These are phyloP conservation scores for Diaporthe amygdali DNA, from an alignment of 2,329 filamentous ascomycete genomes.

Conservation along the genomic window DNA sequence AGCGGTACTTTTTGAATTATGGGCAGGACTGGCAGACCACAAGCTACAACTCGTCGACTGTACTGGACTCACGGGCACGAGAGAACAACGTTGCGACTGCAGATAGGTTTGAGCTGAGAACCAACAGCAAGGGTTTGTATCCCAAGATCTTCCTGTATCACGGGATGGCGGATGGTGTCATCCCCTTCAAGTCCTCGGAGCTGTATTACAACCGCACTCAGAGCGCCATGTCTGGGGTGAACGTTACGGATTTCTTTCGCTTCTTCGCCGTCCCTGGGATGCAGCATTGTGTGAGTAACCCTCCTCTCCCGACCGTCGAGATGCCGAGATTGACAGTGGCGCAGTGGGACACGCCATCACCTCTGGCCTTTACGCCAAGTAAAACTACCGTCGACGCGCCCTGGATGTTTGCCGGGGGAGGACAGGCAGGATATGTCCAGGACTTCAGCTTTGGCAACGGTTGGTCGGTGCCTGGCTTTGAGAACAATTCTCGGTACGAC, in stretches of 20 bases:
- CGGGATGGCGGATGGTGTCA: slow-evolving; percentile 46
- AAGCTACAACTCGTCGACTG: slow-evolving; percentile 33
- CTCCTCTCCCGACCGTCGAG: neutral
- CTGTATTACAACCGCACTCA: slow-evolving; percentile 39
- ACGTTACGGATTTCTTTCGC: slow-evolving; percentile 47
- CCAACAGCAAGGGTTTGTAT: slow-evolving; percentile 44
- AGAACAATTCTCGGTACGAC: slow-evolving; percentile 40
- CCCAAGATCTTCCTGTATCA: slow-evolving; percentile 52
- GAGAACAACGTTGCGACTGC: slow-evolving; percentile 37
- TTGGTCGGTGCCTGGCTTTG: slow-evolving; percentile 29
- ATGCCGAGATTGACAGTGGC: neutral
- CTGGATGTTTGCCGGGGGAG: slow-evolving; percentile 38
- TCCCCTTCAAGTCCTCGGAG: slow-evolving; percentile 42
- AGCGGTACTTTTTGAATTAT: slow-evolving; percentile 45
- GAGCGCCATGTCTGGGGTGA: slow-evolving; percentile 30
- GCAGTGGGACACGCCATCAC: slow-evolving; percentile 13
- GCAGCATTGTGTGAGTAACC: slow-evolving; percentile 39
- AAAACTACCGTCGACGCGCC: slow-evolving; percentile 34
- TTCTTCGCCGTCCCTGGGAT: slow-evolving; percentile 57
- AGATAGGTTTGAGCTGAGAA: slow-evolving; percentile 41
- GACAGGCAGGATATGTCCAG: slow-evolving; percentile 30
- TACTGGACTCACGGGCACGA: neutral
- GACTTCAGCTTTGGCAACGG: slow-evolving; percentile 24
- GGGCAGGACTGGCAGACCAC: slow-evolving; percentile 42
- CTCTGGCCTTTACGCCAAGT: slow-evolving; percentile 10